Evolutionary conservation across 306 rosid genomes (phyloP), one percentile per base, ranked within the genome.

Genomic region (Pterocarpus macrocarpus): DNA sequence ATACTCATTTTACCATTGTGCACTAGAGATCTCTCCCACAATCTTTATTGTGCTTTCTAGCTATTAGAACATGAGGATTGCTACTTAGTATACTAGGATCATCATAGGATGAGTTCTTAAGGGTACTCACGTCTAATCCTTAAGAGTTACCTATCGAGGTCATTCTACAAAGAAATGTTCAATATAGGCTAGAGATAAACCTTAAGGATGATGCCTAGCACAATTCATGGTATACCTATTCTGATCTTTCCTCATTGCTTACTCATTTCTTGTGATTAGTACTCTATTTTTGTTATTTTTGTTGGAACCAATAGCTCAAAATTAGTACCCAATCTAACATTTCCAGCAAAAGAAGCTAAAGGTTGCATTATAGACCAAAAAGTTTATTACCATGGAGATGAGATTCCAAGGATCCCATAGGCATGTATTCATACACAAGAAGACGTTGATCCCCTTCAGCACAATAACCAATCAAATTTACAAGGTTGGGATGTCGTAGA

Each of bases 381-480:
- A 43, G 7, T 85, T 63, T n/a, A 84, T 76, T 84, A 90, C 97
- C 88, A 72, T 88, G 92, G 58, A 93, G 92, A 76, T 83, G 97
- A 74, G 84, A 87, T 69, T 90, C 91, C 83, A 93, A 81, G 81
- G 91, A 90, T 36, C 94, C 93, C 52, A 87, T 16, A 13, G 96
- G 85, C 90, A 91, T 84, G 85, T 83, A 88, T 53, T 93, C 96
- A 17, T 93, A 93, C 15, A 93, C 94, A 69, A 93, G 94, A 63
- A 93, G 90, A 33, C 92, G 90, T 80, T 88, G 91, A 75, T 88
- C 86, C 44, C 86, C 88, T 80, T 93, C 96, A 13, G 90, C 91
- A 64, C 94, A 93, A 68, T 85, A 90, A 22, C 97, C 97, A 56
- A 87, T 77, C 86, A 93, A 77, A 64, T 13, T 87, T 63, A 93